phyloP scores from a whole-genome alignment of 495 filamentous ascomycete species.

The Neurospora sp. region DNA sequence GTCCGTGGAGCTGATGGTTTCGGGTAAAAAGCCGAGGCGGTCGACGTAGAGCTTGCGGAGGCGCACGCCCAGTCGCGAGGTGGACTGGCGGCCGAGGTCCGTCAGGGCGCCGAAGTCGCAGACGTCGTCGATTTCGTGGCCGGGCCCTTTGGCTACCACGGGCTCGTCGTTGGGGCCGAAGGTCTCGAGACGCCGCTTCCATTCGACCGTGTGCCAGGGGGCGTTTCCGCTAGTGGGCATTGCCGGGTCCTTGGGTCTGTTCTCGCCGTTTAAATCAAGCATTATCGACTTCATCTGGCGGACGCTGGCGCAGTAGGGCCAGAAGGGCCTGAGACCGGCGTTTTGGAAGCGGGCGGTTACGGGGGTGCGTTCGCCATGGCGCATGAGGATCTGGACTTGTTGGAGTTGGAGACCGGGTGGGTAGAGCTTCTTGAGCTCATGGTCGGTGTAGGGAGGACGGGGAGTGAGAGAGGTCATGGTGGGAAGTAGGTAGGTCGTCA shows the following conservation, averaged over 20 bases:
- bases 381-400: constrained; percentile 81
- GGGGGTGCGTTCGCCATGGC: constrained; percentile 85
- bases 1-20: constrained; percentile 46
- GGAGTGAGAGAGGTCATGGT: constrained; percentile 70
- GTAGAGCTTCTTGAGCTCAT: constrained; percentile 77
- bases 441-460: constrained; percentile 63
- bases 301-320: constrained; percentile 85
- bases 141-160: constrained; percentile 53
- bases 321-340: constrained; percentile 72
- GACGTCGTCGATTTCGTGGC: constrained; percentile 60
- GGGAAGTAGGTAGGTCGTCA: neutral
- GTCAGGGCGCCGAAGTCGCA: constrained; percentile 85
- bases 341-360: constrained; percentile 82
- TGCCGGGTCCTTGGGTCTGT: neutral
- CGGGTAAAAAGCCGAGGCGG: constrained; percentile 75
- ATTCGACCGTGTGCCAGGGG: constrained; percentile 58
- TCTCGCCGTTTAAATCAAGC: constrained; percentile 30
- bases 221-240: neutral
- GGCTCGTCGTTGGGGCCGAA: constrained; percentile 66
- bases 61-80: constrained; percentile 67
- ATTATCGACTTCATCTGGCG: constrained; percentile 61
- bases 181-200: constrained; percentile 69
- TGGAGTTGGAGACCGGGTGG: constrained; percentile 70
- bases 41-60: constrained; percentile 80
- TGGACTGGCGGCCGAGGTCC: constrained; percentile 75